Conservation (phyloP, 768 basidiomycete species). For the Tylopilus intermedius region DNA sequence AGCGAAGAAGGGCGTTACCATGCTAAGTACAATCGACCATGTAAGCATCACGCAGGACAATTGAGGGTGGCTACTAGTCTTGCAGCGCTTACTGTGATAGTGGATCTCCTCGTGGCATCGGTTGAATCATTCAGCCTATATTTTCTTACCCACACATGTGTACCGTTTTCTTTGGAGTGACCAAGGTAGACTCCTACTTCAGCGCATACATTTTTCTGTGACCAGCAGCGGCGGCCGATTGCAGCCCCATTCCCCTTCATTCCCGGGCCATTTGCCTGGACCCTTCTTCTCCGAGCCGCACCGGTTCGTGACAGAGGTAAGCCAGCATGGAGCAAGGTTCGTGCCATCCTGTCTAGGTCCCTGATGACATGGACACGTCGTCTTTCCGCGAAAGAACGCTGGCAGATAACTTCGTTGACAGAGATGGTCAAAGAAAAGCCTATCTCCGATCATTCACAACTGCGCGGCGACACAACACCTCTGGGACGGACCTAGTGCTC, state of each 20-base stretch:
- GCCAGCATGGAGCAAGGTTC: neutral
- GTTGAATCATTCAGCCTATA: neutral
- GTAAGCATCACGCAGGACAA: neutral
- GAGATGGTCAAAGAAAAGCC: conserved; percentile 18
- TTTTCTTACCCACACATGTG: neutral
- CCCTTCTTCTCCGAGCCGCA: conserved; percentile 8
- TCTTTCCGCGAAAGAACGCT: conserved; percentile 11
- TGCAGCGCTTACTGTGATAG: neutral
- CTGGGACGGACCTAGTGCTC: neutral
- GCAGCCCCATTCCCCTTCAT: neutral
- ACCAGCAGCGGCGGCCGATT: neutral
- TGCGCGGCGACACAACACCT: conserved; percentile 46
- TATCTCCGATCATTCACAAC: conserved; percentile 40
- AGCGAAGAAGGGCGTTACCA: neutral
- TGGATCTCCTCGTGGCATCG: neutral
- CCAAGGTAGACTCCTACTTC: neutral
- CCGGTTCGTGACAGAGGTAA: conserved; percentile 8
- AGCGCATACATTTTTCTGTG: neutral
- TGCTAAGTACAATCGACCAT: neutral
- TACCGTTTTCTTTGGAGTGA: neutral
- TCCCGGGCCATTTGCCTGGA: neutral
- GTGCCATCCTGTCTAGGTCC: neutral
- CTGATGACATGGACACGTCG: conserved; percentile 4
- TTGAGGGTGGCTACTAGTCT: neutral
- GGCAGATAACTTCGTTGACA: neutral